These are phyloP conservation scores for Starmerella sirachaensis DNA, from an alignment of 805 yeast species.

Conservation along the genomic window DNA sequence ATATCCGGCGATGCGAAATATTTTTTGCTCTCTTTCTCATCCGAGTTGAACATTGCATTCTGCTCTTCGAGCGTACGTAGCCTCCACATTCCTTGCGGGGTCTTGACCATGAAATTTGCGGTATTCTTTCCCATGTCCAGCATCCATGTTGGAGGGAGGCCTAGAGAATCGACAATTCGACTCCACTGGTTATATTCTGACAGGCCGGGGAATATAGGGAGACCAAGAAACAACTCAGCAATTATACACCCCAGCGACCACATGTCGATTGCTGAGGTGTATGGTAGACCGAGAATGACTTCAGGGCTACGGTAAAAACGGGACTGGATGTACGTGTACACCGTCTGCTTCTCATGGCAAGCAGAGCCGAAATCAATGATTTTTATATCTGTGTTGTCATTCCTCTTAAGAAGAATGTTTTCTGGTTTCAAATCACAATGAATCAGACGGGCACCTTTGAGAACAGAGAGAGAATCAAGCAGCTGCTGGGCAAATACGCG, in stretches of 20 bases:
- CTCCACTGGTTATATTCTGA: slow-evolving; percentile 84
- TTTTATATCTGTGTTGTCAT: slow-evolving; percentile 76
- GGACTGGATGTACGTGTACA: slow-evolving; percentile 85
- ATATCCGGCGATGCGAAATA: slow-evolving; percentile 60
- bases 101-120: slow-evolving; percentile 48
- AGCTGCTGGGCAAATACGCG: slow-evolving; percentile 69
- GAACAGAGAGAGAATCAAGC: slow-evolving; percentile 63
- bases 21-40: slow-evolving; percentile 72
- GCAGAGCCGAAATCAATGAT: slow-evolving; percentile 95
- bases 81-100: slow-evolving; percentile 27
- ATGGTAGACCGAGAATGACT: slow-evolving; percentile 81
- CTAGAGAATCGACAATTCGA: slow-evolving; percentile 71
- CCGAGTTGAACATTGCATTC: slow-evolving; percentile 32
- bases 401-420: slow-evolving; percentile 66
- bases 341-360: slow-evolving; percentile 78
- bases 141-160: slow-evolving; percentile 90
- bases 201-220: slow-evolving; percentile 89
- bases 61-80: slow-evolving; percentile 44
- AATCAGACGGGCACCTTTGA: slow-evolving; percentile 72
- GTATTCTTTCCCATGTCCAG: slow-evolving; percentile 87
- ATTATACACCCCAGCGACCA: slow-evolving; percentile 95
- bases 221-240: slow-evolving; percentile 79
- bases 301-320: slow-evolving; percentile 93
- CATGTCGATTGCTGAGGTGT: slow-evolving; percentile 86
- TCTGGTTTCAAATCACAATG: slow-evolving; percentile 98